phyloP scores from a whole-genome alignment of 345 rosid genomes.

The Gossypium ekmanianum region DNA sequence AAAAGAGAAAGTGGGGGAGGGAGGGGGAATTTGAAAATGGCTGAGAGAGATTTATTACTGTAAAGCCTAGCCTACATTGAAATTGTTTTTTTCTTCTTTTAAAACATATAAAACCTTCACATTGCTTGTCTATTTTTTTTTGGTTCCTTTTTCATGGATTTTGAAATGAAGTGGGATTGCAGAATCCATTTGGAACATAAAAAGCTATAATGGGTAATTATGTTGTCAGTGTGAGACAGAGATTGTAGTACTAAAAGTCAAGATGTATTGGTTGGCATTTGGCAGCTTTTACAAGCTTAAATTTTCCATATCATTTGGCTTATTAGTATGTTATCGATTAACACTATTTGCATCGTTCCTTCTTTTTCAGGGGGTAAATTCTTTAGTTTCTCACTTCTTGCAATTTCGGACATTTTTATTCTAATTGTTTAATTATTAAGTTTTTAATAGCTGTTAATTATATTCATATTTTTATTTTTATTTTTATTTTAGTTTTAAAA shows the following conservation, averaged over 20 bases:
- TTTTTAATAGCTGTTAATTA: too few species aligned
- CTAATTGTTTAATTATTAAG: too few species aligned
- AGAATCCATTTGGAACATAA: background rate
- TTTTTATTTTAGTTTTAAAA: too few species aligned
- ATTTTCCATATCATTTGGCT: background rate
- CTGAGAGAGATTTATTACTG: background rate
- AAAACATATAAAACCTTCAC: background rate
- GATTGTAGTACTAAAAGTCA: background rate
- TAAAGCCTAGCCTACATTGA: background rate
- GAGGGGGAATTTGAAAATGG: background rate
- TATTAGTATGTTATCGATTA: too few species aligned
- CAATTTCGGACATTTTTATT: too few species aligned
- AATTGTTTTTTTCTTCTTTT: background rate
- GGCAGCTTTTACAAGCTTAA: background rate
- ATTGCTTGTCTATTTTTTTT: background rate
- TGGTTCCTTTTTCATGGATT: background rate
- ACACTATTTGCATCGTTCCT: too few species aligned
- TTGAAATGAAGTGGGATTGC: background rate
- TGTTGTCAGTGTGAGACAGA: background rate
- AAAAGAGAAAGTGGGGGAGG: slow-evolving; percentile 30
- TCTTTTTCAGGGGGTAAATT: too few species aligned
- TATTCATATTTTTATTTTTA: too few species aligned
- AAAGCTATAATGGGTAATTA: background rate
- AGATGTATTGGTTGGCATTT: background rate
- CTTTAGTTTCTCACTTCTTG: too few species aligned